Evolutionary conservation across 768 basidiomycete species (phyloP).

Genomic region (Podaxis sp.): DNA sequence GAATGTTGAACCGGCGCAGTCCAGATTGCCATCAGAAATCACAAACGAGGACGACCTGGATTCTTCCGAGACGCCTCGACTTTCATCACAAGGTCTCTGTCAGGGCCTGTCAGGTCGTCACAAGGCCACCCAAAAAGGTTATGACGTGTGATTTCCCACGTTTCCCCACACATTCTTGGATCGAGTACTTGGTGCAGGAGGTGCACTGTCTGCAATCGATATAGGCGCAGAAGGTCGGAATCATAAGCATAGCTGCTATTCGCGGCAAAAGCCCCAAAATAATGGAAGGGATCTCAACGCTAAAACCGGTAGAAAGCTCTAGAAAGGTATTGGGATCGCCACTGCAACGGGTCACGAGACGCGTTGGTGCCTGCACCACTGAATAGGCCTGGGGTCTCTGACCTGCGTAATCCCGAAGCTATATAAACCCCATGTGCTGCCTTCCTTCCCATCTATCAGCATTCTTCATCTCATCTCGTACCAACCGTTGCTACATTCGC

Average conservation of each 20-base stretch:
- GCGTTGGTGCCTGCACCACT: not conserved
- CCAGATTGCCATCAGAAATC: not conserved
- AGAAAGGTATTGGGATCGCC: not conserved
- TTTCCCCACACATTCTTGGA: slow-evolving; percentile 12
- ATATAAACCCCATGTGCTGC: slow-evolving; percentile 24
- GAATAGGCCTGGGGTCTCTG: not conserved
- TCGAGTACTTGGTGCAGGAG: not conserved
- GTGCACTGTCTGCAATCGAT: not conserved
- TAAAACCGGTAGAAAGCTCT: not conserved
- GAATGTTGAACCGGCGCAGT: no score
- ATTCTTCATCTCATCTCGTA: slow-evolving; percentile 15
- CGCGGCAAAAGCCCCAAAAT: not conserved
- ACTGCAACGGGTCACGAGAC: slow-evolving; percentile 11
- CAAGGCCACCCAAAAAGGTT: not conserved
- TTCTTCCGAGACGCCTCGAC: not conserved
- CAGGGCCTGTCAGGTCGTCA: not conserved
- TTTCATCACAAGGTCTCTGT: not conserved
- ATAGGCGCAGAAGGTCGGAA: not conserved
- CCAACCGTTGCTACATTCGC: not conserved
- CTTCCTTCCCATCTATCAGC: slow-evolving; percentile 14
- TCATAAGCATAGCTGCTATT: not conserved
- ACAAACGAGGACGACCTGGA: not conserved
- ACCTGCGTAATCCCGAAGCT: slow-evolving; percentile 9
- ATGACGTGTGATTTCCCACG: slow-evolving; percentile 11
- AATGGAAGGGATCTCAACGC: not conserved